Conservation (phyloP, 1,139 yeast genomes). For the Kluyveromyces sp. region DNA sequence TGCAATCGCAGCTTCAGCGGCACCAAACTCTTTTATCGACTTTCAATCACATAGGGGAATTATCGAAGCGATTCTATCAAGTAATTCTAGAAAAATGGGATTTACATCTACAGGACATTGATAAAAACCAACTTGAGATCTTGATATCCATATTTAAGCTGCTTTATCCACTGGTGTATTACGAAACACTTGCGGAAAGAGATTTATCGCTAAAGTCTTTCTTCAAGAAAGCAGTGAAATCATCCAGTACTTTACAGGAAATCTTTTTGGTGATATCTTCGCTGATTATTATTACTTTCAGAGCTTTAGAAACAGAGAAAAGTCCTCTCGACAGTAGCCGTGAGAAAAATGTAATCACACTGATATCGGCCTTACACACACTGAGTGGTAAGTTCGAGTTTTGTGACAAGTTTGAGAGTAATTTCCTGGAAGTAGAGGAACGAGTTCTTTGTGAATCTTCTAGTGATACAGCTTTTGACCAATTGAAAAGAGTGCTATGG, state of each 20-base stretch:
- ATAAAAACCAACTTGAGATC: slow-evolving; percentile 23
- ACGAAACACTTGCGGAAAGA: slow-evolving; percentile 34
- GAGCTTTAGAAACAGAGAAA: slow-evolving; percentile 28
- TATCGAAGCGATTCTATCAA: slow-evolving; percentile 16
- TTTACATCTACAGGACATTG: slow-evolving; percentile 9
- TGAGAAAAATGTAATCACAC: slow-evolving; percentile 30
- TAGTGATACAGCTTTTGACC: slow-evolving; percentile 41
- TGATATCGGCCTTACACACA: slow-evolving; percentile 58
- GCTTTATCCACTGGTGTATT: slow-evolving; percentile 38
- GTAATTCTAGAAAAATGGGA: slow-evolving; percentile 9
- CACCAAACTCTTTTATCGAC: slow-evolving; percentile 34
- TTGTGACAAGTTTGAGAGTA: slow-evolving; percentile 62
- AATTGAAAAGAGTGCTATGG: slow-evolving; percentile 65
- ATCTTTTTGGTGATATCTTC: slow-evolving; percentile 41
- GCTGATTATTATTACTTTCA: slow-evolving; percentile 33
- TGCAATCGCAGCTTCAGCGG: slow-evolving; percentile 21
- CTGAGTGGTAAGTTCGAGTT: slow-evolving; percentile 63
- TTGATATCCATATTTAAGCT: slow-evolving; percentile 35
- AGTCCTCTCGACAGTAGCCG: slow-evolving; percentile 9
- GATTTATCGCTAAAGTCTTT: slow-evolving; percentile 23
- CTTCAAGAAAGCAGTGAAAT: slow-evolving; percentile 28
- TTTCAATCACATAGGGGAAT: slow-evolving; percentile 41
- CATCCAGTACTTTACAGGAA: slow-evolving; percentile 45
- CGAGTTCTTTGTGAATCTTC: slow-evolving; percentile 43
- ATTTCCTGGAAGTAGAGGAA: slow-evolving; percentile 56